A percentile compares a stretch with the other conserved stretches of the same genome.
Evolutionary conservation across 345 rosid genomes (phyloP).

Genomic region (Anastatica hierochuntica): DNA sequence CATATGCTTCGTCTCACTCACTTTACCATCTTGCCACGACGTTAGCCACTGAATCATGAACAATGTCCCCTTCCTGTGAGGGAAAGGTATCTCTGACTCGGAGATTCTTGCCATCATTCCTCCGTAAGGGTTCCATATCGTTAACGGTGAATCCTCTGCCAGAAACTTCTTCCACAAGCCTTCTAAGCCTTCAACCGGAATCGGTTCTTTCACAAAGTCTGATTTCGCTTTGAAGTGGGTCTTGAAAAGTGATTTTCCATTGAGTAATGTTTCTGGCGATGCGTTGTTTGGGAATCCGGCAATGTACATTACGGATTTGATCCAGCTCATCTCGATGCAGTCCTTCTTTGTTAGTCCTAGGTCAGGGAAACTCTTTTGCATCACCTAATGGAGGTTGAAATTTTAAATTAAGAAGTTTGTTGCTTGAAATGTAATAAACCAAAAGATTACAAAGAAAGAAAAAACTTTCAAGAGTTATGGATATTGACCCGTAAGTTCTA

Average conservation of each 20-base stretch:
- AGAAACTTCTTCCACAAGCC: no score
- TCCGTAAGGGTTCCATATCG: constrained; percentile 30
- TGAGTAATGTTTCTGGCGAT: no score
- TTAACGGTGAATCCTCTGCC: constrained; percentile 18
- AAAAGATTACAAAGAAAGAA: no score
- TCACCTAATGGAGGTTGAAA: no score
- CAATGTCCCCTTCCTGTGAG: constrained; percentile 23
- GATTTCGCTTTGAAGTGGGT: constrained; percentile 49
- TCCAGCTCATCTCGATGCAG: constrained; percentile 52
- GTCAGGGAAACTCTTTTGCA: no score
- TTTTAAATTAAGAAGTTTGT: not conserved
- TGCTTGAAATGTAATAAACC: no score
- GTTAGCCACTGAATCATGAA: constrained; percentile 26
- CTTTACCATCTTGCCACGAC: constrained; percentile 19
- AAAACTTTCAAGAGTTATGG: no score
- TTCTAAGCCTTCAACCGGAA: no score
- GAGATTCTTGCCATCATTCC: constrained; percentile 27
- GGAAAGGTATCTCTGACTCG: constrained; percentile 26
- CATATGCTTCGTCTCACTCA: constrained; percentile 17
- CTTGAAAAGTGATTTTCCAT: constrained; percentile 39
- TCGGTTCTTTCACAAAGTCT: no score
- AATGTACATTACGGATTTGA: constrained; percentile 48
- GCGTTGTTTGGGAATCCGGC: constrained; percentile 42
- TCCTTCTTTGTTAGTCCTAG: constrained; percentile 42
- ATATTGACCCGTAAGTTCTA: no score